Percentiles rank a stretch among this genome's conserved stretches.
These are phyloP conservation scores for Bipolaris zeicola DNA, from an alignment of 2,329 filamentous ascomycete genomes.

Conservation along the genomic window DNA sequence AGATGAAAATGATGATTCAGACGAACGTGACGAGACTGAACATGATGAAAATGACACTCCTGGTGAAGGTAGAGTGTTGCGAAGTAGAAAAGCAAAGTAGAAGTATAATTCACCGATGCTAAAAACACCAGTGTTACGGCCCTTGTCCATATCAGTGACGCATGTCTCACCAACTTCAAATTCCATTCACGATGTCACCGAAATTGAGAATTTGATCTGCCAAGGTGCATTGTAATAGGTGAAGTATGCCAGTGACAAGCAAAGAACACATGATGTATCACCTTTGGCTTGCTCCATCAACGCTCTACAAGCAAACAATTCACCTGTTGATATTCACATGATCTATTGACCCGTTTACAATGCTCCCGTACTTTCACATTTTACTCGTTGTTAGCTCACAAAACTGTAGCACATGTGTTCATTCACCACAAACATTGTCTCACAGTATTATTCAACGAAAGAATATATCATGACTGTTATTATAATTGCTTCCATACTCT, in stretches of 20 bases:
- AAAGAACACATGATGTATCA: too few relatives aligned
- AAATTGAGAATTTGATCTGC: too few relatives aligned
- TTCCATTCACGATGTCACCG: too few relatives aligned
- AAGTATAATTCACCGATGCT: too few relatives aligned
- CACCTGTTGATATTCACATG: neutral
- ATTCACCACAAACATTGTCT: neutral
- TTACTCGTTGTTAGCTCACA: neutral
- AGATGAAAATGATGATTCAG: neutral
- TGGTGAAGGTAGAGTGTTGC: neutral
- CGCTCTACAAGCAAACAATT: neutral
- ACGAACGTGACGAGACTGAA: neutral
- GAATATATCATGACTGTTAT: too few relatives aligned
- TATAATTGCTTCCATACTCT: too few relatives aligned
- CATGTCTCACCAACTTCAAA: too few relatives aligned
- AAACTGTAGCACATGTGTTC: neutral
- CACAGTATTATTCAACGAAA: neutral
- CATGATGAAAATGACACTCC: neutral
- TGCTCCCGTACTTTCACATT: neutral
- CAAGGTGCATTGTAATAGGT: too few relatives aligned
- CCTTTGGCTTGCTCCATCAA: too few relatives aligned
- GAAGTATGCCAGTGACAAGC: too few relatives aligned
- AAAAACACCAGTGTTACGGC: neutral
- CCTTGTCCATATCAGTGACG: neutral
- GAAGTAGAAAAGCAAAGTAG: conserved; percentile 2
- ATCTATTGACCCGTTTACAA: neutral